A percentile compares a stretch with the other conserved stretches of the same genome.
phyloP scores from a whole-genome alignment of 371 early-diverging fungal species.

The Rhizopus delemar region DNA sequence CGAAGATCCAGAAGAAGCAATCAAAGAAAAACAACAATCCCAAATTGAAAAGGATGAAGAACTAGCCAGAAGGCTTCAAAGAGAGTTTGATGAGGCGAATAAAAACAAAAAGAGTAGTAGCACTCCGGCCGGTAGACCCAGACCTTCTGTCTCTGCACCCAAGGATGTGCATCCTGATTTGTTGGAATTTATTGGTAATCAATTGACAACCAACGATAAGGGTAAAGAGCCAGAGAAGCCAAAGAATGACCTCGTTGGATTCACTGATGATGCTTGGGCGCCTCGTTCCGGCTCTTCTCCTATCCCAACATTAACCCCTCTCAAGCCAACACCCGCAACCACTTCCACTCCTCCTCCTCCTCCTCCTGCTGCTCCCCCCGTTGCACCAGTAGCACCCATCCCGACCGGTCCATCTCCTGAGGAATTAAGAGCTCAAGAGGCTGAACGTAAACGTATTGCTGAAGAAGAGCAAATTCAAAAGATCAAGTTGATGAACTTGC shows the following conservation, averaged over 20 bases:
- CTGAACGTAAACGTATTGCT: conserved; percentile 16
- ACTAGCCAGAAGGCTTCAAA: conserved; percentile 73
- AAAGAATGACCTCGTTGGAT: conserved; percentile 40
- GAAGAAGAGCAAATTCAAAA: conserved; percentile 30
- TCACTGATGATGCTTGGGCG: conserved; percentile 60
- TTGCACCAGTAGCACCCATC: neutral
- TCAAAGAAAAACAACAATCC: conserved; percentile 27
- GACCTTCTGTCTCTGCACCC: conserved; percentile 45
- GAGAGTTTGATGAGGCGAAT: conserved; percentile 47
- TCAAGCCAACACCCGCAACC: conserved; percentile 10
- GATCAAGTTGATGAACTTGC: conserved; percentile 26
- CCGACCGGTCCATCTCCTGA: conserved; percentile 26
- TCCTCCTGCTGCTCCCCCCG: conserved; percentile 1
- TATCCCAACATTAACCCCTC: conserved; percentile 7
- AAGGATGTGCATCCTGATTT: conserved; percentile 48
- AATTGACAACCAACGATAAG: conserved; percentile 27
- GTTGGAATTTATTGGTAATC: conserved; percentile 38
- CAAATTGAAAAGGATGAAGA: conserved; percentile 62
- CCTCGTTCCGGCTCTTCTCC: conserved; percentile 26
- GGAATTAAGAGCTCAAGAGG: conserved; percentile 20
- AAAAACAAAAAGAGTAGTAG: conserved; percentile 27
- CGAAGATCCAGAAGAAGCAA: conserved; percentile 41
- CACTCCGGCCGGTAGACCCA: conserved; percentile 30
- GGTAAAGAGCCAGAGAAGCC: conserved; percentile 22
- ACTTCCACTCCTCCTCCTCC: conserved; percentile 4